These are phyloP conservation scores for Mediolabrus comicus DNA, from an alignment of 108 stramenopile species.

Conservation along the genomic window DNA sequence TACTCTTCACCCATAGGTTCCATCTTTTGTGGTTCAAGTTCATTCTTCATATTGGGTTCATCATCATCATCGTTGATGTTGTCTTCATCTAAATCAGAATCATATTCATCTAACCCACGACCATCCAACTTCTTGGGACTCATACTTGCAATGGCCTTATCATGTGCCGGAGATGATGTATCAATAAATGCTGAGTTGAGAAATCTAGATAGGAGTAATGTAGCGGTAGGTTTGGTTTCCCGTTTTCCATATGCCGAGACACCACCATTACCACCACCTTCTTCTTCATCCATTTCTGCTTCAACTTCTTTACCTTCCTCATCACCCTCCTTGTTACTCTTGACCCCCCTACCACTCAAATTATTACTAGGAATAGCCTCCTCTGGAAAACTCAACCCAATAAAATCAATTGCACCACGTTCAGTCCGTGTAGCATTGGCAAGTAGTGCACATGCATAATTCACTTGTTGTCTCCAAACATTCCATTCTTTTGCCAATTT, in stretches of 20 bases:
- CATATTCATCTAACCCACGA: slow-evolving; percentile 19
- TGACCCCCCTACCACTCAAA: slow-evolving; percentile 3
- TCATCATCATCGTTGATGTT: slow-evolving; percentile 12
- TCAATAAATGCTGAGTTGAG: slow-evolving; percentile 42
- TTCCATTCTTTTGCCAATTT: slow-evolving; percentile 6
- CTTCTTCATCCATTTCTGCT: background rate
- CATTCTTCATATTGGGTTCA: background rate
- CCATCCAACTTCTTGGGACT: background rate
- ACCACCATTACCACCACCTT: background rate
- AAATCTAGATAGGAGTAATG: slow-evolving; percentile 65
- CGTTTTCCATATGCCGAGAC: slow-evolving; percentile 3
- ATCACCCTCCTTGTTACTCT: slow-evolving; percentile 17
- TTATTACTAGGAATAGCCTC: slow-evolving; percentile 53
- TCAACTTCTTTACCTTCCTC: slow-evolving; percentile 22
- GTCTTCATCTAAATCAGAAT: slow-evolving; percentile 38
- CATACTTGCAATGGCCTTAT: slow-evolving; percentile 3
- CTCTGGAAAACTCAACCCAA: slow-evolving; percentile 71
- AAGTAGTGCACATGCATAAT: slow-evolving; percentile 70
- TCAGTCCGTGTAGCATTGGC: slow-evolving; percentile 79
- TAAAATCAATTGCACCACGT: slow-evolving; percentile 70
- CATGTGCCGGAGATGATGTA: slow-evolving; percentile 17
- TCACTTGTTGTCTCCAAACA: slow-evolving; percentile 52
- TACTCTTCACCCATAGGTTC: slow-evolving; percentile 26
- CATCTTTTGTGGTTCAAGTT: slow-evolving; percentile 17
- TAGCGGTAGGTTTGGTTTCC: slow-evolving; percentile 59